Base-by-base conservation (phyloP, 2,329 filamentous ascomycete species). In the Fusarium circinatum region DNA sequence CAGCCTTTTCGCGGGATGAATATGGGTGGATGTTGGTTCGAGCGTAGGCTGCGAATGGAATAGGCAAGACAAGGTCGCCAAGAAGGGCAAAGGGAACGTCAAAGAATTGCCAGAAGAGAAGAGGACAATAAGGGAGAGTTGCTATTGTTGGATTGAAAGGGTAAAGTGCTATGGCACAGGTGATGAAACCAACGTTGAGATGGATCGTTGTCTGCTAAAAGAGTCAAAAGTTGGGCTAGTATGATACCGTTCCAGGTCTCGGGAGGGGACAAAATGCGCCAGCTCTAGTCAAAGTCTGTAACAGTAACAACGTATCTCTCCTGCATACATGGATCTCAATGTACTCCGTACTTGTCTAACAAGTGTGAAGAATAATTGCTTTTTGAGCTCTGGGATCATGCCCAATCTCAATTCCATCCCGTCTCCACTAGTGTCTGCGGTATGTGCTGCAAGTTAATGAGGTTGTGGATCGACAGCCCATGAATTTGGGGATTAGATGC, bases 1-100 rank as follows among this genome's bases (percentile, higher is more conserved):
- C 75, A 78, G 76, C 76, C 76, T 78, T 78, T 78, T 42, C 61
- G 55, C 57, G 74, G 71, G 70, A 71, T 68, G 62, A 52, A 62
- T 56, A 70, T 70, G 54, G 56, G 59, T 49, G 38, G 59, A 54
- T 47, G 60, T 51, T 55, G 48, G 65, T 62, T 59, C 41, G 56
- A 58, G 54, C 54, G 44, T 36, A 51, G 41, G 49, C 44, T 51
- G 44, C 34, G 54, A 55, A 45, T 49, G 56, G 55, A 58, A 54
- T 63, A 63, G 41, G 11, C 44, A 74, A 39, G 38, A 42, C 32
- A 62, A 26, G 45, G 39, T 26, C 14, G 24, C 34, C 32, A 58
- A 49, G 26, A 57, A n/a, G 22, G 49, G 41, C 30, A 48, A 42
- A 61, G 45, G 30, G 24, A 47, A 30, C 55, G 41, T 65, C 51